Conservation (phyloP, 306 rosid species). For the Vigna unguiculata region DNA sequence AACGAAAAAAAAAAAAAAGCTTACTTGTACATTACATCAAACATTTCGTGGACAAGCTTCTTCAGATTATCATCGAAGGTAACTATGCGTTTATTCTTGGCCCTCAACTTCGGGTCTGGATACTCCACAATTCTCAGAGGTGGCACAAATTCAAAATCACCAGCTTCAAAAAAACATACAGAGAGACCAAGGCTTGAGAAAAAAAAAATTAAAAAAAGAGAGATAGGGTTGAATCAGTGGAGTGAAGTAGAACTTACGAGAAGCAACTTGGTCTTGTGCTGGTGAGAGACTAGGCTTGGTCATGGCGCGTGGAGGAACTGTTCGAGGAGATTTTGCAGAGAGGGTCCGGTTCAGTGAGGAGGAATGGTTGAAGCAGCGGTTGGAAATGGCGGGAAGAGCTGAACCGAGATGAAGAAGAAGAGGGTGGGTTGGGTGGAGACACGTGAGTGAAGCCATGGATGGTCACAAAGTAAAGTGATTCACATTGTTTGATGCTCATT, state of each 20-base stretch:
- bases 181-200: neutral
- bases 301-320: conserved; percentile 51
- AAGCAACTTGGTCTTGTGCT: conserved; percentile 66
- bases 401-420: conserved; percentile 42
- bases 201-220: too few species aligned
- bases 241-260: conserved; percentile 57
- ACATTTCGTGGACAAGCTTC: conserved; percentile 84
- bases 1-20: conserved; percentile 26
- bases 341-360: conserved; percentile 42
- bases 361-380: conserved; percentile 28
- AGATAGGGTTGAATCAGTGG: neutral
- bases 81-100: conserved; percentile 71
- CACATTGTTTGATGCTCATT: too few species aligned
- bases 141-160: conserved; percentile 69
- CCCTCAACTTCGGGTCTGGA: conserved; percentile 81
- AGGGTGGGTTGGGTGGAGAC: conserved; percentile 40
- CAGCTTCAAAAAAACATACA: conserved; percentile 50
- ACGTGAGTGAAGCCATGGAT: conserved; percentile 64
- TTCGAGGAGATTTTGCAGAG: conserved; percentile 8
- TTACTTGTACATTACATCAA: conserved; percentile 91
- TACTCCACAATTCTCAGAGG: conserved; percentile 77
- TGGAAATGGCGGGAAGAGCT: conserved; percentile 48
- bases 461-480: conserved; percentile 13
- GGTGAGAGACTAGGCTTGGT: conserved; percentile 61
- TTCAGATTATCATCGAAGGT: conserved; percentile 74